Percentiles rank a stretch among this genome's conserved stretches.
These are phyloP conservation scores for Ophiostoma australiae DNA, from an alignment of 2,329 filamentous ascomycete genomes.

Conservation along the genomic window DNA sequence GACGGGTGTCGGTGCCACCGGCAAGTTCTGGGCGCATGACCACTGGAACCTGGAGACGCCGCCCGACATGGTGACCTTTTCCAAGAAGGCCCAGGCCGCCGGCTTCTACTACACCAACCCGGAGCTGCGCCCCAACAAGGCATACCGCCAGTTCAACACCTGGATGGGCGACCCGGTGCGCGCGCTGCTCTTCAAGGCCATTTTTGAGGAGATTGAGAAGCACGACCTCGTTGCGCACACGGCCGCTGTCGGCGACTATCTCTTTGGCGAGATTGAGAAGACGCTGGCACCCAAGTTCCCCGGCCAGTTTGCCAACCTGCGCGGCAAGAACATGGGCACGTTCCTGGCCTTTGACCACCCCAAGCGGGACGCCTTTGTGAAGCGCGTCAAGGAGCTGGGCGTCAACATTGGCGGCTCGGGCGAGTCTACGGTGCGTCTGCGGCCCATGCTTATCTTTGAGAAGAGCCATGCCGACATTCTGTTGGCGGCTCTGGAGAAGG, in stretches of 20 bases:
- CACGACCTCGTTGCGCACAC: constrained; percentile 75
- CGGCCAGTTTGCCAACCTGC: constrained; percentile 70
- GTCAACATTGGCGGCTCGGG: constrained; percentile 85
- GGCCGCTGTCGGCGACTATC: constrained; percentile 69
- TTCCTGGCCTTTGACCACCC: constrained; percentile 90
- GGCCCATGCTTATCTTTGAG: constrained; percentile 91
- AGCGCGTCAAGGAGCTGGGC: constrained; percentile 70
- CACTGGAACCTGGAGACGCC: constrained; percentile 79
- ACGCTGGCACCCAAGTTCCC: constrained; percentile 64
- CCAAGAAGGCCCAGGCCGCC: constrained; percentile 89
- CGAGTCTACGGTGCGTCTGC: constrained; percentile 66
- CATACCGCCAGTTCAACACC: constrained; percentile 93
- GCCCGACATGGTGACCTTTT: constrained; percentile 91
- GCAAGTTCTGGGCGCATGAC: constrained; percentile 94
- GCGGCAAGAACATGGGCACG: constrained; percentile 81
- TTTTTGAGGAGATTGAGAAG: constrained; percentile 71
- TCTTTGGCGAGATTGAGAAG: constrained; percentile 63
- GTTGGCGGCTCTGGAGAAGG: constrained; percentile 70
- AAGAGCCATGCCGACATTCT: constrained; percentile 83
- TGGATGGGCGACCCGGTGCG: constrained; percentile 95
- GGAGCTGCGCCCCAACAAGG: constrained; percentile 78
- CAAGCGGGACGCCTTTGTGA: constrained; percentile 71
- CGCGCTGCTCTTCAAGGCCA: constrained; percentile 77
- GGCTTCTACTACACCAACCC: constrained; percentile 86
- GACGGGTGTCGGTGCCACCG: constrained; percentile 85